These are phyloP conservation scores for Kuraishia floccosa DNA, from an alignment of 805 yeast genomes.

Conservation along the genomic window DNA sequence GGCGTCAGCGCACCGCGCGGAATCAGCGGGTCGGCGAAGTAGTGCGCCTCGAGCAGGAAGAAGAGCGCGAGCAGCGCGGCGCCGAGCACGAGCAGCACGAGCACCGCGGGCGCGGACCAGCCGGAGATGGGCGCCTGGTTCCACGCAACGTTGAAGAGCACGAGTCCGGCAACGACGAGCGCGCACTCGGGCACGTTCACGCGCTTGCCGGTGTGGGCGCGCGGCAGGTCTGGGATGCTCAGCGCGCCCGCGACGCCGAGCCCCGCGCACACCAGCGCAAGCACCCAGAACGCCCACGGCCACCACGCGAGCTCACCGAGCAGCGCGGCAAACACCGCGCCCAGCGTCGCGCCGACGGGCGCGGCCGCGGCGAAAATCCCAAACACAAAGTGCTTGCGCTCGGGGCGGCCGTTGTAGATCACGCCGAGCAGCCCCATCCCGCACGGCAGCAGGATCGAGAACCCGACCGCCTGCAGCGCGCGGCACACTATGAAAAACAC, in stretches of 20 bases:
- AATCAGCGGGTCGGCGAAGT: conserved; percentile 28
- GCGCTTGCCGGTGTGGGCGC: too few species aligned
- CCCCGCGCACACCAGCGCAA: conserved; percentile 19
- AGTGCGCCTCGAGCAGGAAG: conserved; percentile 8
- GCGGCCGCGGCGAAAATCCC: conserved; percentile 50
- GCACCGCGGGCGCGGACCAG: conserved; percentile 50
- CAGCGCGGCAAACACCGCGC: conserved; percentile 39
- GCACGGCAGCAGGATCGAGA: conserved; percentile 48
- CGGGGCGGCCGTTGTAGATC: conserved; percentile 29
- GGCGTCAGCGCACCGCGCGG: conserved; percentile 36
- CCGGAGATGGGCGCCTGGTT: conserved; percentile 69
- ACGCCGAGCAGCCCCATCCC: conserved; percentile 45
- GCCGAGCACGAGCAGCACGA: conserved; percentile 44
- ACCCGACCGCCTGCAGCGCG: conserved; percentile 56
- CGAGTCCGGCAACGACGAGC: conserved; percentile 39
- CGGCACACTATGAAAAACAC: conserved; percentile 42
- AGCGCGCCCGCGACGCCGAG: not conserved
- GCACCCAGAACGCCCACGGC: conserved; percentile 44
- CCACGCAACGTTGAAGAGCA: conserved; percentile 58
- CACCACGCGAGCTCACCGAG: conserved; percentile 37
- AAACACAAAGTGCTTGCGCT: conserved; percentile 42
- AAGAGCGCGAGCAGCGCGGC: conserved; percentile 29
- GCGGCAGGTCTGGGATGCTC: too few species aligned
- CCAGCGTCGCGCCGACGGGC: conserved; percentile 50
- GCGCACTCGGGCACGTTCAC: conserved; percentile 45